Percentiles rank a stretch among this genome's conserved stretches.
Conservation (phyloP, 1,284 basidiomycete genomes). For the Filobasidium uniguttulatum region DNA sequence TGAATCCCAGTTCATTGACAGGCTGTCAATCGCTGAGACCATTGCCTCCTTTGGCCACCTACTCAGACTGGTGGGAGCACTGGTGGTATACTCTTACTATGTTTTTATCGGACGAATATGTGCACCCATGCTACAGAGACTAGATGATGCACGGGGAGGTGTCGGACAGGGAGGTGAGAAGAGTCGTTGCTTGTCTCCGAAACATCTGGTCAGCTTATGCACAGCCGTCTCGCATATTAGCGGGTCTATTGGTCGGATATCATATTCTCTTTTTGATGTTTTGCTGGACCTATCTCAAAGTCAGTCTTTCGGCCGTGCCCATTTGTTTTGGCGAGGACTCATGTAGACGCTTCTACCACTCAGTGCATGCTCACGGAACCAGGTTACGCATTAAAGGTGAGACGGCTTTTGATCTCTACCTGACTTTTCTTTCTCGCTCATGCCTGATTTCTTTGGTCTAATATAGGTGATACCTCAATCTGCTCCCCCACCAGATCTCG, state of each 20-base stretch:
- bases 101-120: conserved; percentile 56
- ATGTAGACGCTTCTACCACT: background rate
- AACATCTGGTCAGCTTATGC: background rate
- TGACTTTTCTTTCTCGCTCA: no score
- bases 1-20: no score
- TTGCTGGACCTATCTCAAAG: conserved; percentile 57
- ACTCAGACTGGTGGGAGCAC: no score
- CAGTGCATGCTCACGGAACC: conserved; percentile 52
- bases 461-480: no score
- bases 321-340: background rate
- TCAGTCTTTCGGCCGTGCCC: no score
- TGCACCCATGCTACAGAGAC: conserved; percentile 47
- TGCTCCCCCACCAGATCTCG: no score
- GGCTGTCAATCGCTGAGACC: no score
- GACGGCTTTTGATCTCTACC: no score
- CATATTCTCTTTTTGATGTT: conserved; percentile 52
- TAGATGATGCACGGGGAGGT: conserved; percentile 39
- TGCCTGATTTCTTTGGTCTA: no score
- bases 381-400: conserved; percentile 53
- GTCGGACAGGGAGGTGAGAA: conserved; percentile 48
- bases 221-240: conserved; percentile 32
- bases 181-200: background rate
- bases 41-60: no score
- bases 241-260: conserved; percentile 48
- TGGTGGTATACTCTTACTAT: conserved; percentile 42